These are phyloP conservation scores for Colletotrichum endophyticum DNA, from an alignment of 2,329 filamentous ascomycete species.

Conservation along the genomic window DNA sequence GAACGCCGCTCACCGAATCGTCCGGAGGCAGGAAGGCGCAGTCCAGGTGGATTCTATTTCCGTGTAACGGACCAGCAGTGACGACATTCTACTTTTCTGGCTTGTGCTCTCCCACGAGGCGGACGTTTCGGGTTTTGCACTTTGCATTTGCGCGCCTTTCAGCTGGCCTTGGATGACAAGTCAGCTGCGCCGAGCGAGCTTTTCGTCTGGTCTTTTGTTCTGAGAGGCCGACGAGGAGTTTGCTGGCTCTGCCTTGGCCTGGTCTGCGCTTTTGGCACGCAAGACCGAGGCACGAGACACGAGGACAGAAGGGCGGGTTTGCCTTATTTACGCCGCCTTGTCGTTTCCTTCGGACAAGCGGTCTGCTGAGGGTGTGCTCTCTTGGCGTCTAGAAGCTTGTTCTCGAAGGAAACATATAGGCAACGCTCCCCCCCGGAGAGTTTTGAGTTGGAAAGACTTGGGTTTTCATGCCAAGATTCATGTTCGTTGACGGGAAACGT, in stretches of 20 bases:
- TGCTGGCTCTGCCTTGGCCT: background rate
- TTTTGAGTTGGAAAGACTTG: background rate
- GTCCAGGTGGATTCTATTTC: background rate
- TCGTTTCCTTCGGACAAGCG: background rate
- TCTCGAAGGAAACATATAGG: background rate
- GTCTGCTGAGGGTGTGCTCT: background rate
- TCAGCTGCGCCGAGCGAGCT: background rate
- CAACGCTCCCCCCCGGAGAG: background rate
- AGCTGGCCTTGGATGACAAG: background rate
- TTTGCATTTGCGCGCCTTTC: background rate
- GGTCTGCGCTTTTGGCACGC: background rate
- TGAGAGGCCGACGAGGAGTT: background rate
- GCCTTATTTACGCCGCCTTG: background rate
- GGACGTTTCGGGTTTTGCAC: background rate
- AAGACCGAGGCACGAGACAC: background rate
- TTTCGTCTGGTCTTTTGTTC: background rate
- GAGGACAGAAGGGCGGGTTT: background rate
- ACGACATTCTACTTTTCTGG: background rate
- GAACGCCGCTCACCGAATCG: background rate
- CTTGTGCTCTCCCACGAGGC: background rate
- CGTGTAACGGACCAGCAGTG: background rate
- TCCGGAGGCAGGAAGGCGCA: background rate
- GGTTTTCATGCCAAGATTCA: background rate
- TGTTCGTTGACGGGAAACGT: background rate
- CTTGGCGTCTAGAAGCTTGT: background rate